Evolutionary conservation across 2,329 filamentous ascomycete species (phyloP).

Genomic region (Penicillium sp.): DNA sequence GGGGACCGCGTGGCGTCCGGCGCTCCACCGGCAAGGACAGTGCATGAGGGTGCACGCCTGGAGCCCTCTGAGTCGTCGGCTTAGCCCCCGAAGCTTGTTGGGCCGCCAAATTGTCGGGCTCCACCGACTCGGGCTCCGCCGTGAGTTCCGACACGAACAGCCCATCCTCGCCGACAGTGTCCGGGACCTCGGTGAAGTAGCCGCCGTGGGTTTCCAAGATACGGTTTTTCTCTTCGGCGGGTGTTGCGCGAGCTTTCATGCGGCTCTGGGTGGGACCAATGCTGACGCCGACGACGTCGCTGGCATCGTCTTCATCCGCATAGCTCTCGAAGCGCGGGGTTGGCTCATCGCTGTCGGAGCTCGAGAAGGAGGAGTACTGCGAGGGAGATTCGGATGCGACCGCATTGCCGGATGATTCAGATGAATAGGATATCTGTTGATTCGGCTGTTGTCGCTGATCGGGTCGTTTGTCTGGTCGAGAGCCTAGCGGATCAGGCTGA

Average conservation of each 20-base stretch:
- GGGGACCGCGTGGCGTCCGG: conserved; percentile 15
- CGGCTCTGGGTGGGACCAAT: conserved; percentile 58
- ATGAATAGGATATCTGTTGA: conserved; percentile 16
- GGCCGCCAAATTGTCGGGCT: conserved; percentile 1
- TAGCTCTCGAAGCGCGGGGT: conserved; percentile 15
- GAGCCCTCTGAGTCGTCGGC: conserved; percentile 4
- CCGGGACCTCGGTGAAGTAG: conserved; percentile 47
- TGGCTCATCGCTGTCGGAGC: conserved; percentile 35
- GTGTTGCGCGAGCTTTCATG: conserved; percentile 57
- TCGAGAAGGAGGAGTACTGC: conserved; percentile 26
- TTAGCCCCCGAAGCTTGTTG: not conserved
- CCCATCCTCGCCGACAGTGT: conserved; percentile 31
- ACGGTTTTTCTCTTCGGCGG: conserved; percentile 59
- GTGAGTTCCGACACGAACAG: conserved; percentile 33
- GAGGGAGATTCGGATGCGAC: conserved; percentile 20
- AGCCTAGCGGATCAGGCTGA: not conserved
- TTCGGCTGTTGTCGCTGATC: not conserved
- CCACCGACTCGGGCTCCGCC: conserved; percentile 32
- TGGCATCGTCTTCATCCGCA: conserved; percentile 36
- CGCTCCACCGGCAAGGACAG: conserved; percentile 6
- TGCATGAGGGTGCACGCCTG: conserved; percentile 7
- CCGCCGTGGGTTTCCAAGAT: conserved; percentile 52
- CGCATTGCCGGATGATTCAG: conserved; percentile 21
- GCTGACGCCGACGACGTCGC: conserved; percentile 56
- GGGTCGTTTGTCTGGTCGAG: not conserved